These are phyloP conservation scores for Kluyveromyces starmeri DNA, from an alignment of 805 yeast species.

Conservation along the genomic window DNA sequence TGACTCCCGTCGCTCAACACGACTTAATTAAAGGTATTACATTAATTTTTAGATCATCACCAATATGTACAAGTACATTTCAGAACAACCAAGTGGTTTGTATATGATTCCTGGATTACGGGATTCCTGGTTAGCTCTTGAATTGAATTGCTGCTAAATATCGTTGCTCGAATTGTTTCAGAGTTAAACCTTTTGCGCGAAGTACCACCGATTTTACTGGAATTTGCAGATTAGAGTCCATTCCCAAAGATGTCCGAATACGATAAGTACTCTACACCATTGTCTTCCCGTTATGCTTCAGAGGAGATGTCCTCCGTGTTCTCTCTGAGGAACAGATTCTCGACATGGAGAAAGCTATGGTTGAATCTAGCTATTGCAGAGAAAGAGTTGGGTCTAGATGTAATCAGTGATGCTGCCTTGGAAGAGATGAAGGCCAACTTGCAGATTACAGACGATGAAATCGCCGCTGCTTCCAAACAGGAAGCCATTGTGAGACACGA, in stretches of 20 bases:
- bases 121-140: too few species aligned
- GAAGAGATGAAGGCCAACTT: constrained; percentile 74
- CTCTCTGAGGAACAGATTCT: constrained; percentile 86
- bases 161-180: too few species aligned
- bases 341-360: constrained; percentile 99
- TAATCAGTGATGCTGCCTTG: constrained; percentile 86
- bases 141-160: too few species aligned
- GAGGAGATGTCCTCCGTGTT: constrained; percentile 93
- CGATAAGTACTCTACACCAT: constrained; percentile 85
- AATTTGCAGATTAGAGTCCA: too few species aligned
- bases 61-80: too few species aligned
- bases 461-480: constrained; percentile 78
- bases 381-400: constrained; percentile 75
- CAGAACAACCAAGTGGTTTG: too few species aligned
- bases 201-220: too few species aligned
- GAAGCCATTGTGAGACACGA: constrained; percentile 98
- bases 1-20: constrained; percentile 1
- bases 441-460: constrained; percentile 85
- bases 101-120: too few species aligned
- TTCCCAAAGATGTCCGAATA: constrained; percentile 30
- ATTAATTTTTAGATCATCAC: too few species aligned
- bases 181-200: too few species aligned
- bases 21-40: too few species aligned
- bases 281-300: constrained; percentile 94
- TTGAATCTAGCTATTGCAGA: constrained; percentile 92